A percentile compares a stretch with the other conserved stretches of the same genome.
Conservation (phyloP, 106 monocot genomes). For the Narthecium ossifragum region DNA sequence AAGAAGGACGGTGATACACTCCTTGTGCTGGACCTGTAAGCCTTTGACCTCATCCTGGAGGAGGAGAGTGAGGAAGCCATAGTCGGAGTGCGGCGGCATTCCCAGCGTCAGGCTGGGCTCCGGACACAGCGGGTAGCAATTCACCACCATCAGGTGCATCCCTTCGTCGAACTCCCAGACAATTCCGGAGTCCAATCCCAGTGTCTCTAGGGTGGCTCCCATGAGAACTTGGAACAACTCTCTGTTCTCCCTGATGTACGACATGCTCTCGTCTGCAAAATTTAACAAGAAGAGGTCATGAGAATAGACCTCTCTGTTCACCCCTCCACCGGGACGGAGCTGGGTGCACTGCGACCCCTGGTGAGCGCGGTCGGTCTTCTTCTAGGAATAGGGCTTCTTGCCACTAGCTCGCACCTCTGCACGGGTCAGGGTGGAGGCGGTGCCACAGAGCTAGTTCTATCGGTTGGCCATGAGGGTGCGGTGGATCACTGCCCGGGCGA, state of each 20-base stretch:
- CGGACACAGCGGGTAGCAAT: slow-evolving; percentile 70
- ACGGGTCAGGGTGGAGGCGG: slow-evolving; percentile 96
- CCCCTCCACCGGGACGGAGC: slow-evolving; percentile 93
- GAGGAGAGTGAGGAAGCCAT: slow-evolving; percentile 76
- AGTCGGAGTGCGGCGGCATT: slow-evolving; percentile 95
- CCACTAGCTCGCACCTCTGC: slow-evolving; percentile 85
- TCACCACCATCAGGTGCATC: slow-evolving; percentile 60
- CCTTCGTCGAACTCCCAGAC: slow-evolving; percentile 49
- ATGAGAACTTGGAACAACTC: slow-evolving; percentile 43
- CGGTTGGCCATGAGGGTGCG: slow-evolving; percentile 72
- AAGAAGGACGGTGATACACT: slow-evolving; percentile 64
- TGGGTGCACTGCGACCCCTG: slow-evolving; percentile 86
- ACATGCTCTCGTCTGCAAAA: slow-evolving; percentile 25
- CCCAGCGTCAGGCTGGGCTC: slow-evolving; percentile 74
- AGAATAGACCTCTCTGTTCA: slow-evolving; percentile 15
- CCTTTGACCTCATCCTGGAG: slow-evolving; percentile 66
- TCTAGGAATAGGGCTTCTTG: slow-evolving; percentile 86
- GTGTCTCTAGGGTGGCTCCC: slow-evolving; percentile 47
- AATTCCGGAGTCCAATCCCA: slow-evolving; percentile 20
- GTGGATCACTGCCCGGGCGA: slow-evolving; percentile 93
- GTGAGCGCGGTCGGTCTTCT: slow-evolving; percentile 81
- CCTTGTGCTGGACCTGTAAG: slow-evolving; percentile 51
- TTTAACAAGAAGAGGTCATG: neutral
- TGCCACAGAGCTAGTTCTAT: slow-evolving; percentile 85
- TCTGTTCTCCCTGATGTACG: slow-evolving; percentile 38